phyloP scores from a whole-genome alignment of 768 basidiomycete genomes.

The Suillus luteus region DNA sequence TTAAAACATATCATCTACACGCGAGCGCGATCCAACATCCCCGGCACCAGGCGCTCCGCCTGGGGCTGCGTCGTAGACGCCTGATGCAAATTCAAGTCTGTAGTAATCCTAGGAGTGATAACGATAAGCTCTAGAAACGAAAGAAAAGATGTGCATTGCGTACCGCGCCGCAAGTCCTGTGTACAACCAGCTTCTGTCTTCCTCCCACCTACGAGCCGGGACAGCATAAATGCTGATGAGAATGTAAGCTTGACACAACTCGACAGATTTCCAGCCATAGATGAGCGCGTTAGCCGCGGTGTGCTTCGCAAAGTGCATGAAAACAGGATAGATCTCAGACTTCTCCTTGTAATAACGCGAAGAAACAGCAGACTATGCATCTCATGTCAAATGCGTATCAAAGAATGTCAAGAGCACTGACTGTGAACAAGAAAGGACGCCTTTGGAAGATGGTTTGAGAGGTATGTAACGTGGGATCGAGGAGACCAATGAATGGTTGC shows the following conservation, averaged over 20 bases:
- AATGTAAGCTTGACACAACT: conserved; percentile 90
- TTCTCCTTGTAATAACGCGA: conserved; percentile 79
- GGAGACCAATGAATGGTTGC: conserved; percentile 68
- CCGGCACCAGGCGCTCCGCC: conserved; percentile 76
- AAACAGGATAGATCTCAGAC: conserved; percentile 82
- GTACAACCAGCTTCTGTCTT: conserved; percentile 88
- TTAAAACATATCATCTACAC: conserved; percentile 93
- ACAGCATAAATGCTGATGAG: conserved; percentile 82
- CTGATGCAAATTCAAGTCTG: conserved; percentile 85
- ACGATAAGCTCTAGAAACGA: neutral
- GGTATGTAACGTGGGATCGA: conserved; percentile 82
- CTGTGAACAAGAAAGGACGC: conserved; percentile 90
- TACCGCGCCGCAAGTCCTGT: conserved; percentile 84
- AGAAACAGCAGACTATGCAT: conserved; percentile 74
- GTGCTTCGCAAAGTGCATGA: conserved; percentile 87
- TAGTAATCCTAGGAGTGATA: conserved; percentile 63
- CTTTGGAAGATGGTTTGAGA: conserved; percentile 77
- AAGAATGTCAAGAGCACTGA: conserved; percentile 44
- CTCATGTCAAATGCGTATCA: neutral
- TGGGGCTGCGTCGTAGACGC: conserved; percentile 60
- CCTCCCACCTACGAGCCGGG: conserved; percentile 83
- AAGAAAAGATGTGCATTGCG: conserved; percentile 7
- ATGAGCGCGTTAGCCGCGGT: conserved; percentile 80
- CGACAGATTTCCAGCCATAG: conserved; percentile 83
- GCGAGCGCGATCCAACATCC: conserved; percentile 79